Conservation (phyloP, 345 rosid species). For the Raphanus sativus region DNA sequence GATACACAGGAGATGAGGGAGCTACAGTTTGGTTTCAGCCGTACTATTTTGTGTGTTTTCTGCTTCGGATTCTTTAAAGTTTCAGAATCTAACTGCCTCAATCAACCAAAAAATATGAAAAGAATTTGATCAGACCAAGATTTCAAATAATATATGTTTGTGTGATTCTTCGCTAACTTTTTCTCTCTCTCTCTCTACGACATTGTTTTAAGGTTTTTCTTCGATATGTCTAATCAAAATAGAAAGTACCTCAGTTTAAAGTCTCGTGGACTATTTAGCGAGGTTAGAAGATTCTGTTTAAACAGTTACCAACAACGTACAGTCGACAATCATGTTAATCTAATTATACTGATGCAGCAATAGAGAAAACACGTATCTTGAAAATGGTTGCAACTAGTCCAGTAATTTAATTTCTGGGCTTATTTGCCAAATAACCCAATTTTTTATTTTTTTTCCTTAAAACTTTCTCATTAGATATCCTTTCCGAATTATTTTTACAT, state of each 20-base stretch:
- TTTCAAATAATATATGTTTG: constrained; percentile 26
- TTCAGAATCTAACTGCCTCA: constrained; percentile 39
- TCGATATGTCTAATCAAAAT: constrained; percentile 37
- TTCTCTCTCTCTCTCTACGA: not conserved
- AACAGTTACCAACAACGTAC: constrained; percentile 5
- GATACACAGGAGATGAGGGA: constrained; percentile 30
- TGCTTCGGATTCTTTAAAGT: constrained; percentile 39
- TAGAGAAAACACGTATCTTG: not conserved
- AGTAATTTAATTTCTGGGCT: not conserved
- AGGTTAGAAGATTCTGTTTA: constrained; percentile 21
- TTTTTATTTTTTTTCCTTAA: no score
- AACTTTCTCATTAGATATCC: no score
- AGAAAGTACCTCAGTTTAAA: constrained; percentile 30
- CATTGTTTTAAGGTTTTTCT: constrained; percentile 36
- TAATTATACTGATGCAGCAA: not conserved
- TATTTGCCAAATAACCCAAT: no score
- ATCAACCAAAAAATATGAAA: constrained; percentile 31
- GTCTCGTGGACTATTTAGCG: constrained; percentile 13
- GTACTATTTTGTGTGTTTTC: constrained; percentile 45
- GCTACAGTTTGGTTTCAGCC: constrained; percentile 42
- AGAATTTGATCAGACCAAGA: constrained; percentile 19
- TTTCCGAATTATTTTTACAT: no score
- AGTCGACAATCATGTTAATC: not conserved
- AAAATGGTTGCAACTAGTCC: not conserved
- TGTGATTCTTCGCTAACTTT: constrained; percentile 23